Base-by-base conservation (phyloP, 495 filamentous ascomycete species). In the Xylaria curta region DNA sequence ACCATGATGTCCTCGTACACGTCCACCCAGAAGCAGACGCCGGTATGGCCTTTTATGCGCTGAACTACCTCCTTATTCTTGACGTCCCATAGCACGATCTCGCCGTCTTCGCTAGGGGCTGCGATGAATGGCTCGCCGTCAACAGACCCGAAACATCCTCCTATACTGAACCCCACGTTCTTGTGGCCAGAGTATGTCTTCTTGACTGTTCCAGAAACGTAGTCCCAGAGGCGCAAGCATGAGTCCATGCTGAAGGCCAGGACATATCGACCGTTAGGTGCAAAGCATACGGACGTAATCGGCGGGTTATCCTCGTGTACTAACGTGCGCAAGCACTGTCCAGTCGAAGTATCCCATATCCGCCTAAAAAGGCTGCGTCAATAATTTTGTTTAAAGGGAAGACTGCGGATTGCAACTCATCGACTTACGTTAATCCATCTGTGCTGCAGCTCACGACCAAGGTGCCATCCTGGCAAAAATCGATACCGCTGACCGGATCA, bases 161-260 rank as follows among this genome's bases (percentile, higher is more conserved):
- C 88, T 33, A 98, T 84, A 71, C 93, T 94, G 82, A 91, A 97
- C 66, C 91, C 92, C 73, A 88, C 85, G 79, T 98, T 98, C 65
- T 85, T 82, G 79, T 98, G 97, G 9, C 97, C 96, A 81, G 97
- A 93, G 85, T 98, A 99, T 28, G 96, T 99, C 86, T 98, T 99
- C 71, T 97, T 90, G 75, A 93, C 94, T 7, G 82, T 78, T 3
- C 95, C 94, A 33, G 93, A 89, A 3, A 96, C 91, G 75, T 98
- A 99, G 81, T 97, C 91, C 96, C 96, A 99, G 65, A 99, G 84
- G 17, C 96, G 90, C 12, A 99, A 87, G 74, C 92, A 95, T 61
- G 88, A 91, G 81, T 99, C 96, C 80, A 98, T 87, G 70, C 92
- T 96, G 83, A 93, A 97, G 17, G 96, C 96, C 5, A 98, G 86